phyloP scores from a whole-genome alignment of 176 grass and related monocot genomes.

The Tillandsia fasciculata region DNA sequence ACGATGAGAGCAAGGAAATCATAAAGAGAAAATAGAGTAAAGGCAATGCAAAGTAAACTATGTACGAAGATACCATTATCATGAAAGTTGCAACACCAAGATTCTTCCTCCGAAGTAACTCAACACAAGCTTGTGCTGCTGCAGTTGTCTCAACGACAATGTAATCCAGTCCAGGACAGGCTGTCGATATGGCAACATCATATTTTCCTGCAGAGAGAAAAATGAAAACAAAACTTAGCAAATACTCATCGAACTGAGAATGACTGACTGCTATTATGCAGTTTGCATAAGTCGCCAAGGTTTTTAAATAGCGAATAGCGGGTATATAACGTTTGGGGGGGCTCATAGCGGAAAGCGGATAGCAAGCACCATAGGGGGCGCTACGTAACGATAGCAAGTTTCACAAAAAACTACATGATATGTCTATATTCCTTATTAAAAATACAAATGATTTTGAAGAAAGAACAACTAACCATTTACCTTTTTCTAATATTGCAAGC shows the following conservation, averaged over 20 bases:
- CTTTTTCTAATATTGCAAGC: no score
- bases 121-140: constrained; percentile 85
- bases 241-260: neutral
- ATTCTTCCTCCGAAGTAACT: constrained; percentile 80
- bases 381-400: no score
- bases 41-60: neutral
- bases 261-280: neutral
- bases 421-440: no score
- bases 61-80: constrained; percentile 53
- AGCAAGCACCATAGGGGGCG: no score
- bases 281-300: no score
- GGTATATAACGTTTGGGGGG: no score
- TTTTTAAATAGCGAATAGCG: no score
- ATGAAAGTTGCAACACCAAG: constrained; percentile 79
- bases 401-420: no score
- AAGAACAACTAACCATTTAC: no score
- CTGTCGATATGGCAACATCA: constrained; percentile 85
- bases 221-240: neutral
- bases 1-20: neutral
- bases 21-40: constrained; percentile 17
- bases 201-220: constrained; percentile 65
- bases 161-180: constrained; percentile 60
- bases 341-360: no score
- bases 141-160: constrained; percentile 91
- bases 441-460: no score